phyloP scores from a whole-genome alignment of 768 basidiomycete genomes.

The Lepiota venenata region DNA sequence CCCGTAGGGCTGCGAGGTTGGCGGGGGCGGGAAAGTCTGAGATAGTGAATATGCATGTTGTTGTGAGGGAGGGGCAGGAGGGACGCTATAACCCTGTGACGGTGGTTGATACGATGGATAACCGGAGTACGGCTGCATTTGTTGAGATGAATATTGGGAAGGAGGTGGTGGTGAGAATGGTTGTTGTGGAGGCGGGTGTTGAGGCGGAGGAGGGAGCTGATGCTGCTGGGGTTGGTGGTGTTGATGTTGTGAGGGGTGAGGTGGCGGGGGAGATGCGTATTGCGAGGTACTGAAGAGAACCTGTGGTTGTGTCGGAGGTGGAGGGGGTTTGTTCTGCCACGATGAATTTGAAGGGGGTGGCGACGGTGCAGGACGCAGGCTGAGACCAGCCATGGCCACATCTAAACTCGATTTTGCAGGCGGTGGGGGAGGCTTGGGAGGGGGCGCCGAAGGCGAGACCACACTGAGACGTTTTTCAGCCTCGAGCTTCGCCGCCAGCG shows the following conservation, averaged over 20 bases:
- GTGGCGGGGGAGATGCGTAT: slow-evolving; percentile 14
- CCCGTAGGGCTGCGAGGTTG: slow-evolving; percentile 24
- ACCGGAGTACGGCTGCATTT: neutral
- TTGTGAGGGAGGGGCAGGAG: slow-evolving; percentile 19
- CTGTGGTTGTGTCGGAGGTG: slow-evolving; percentile 19
- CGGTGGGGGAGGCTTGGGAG: slow-evolving; percentile 47
- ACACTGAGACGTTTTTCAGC: slow-evolving; percentile 60
- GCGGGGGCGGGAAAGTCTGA: slow-evolving; percentile 28
- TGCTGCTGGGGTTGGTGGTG: slow-evolving; percentile 19
- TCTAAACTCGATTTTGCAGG: slow-evolving; percentile 41
- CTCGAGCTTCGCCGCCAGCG: slow-evolving; percentile 66
- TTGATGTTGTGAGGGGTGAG: slow-evolving; percentile 14
- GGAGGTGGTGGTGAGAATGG: slow-evolving; percentile 12
- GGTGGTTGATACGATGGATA: slow-evolving; percentile 4
- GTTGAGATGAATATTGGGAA: slow-evolving; percentile 6
- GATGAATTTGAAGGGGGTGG: slow-evolving; percentile 21
- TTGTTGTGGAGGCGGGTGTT: slow-evolving; percentile 14
- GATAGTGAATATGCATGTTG: slow-evolving; percentile 20
- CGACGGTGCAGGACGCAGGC: slow-evolving; percentile 27
- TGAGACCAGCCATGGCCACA: slow-evolving; percentile 57
- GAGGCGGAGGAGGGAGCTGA: slow-evolving; percentile 16
- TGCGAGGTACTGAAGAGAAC: neutral
- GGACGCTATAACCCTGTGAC: neutral
- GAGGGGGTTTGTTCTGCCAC: slow-evolving; percentile 22
- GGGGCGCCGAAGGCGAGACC: slow-evolving; percentile 42